A percentile compares a stretch with the other conserved stretches of the same genome.
Conservation (phyloP, 441 rosid species). For the Sinapis alba region DNA sequence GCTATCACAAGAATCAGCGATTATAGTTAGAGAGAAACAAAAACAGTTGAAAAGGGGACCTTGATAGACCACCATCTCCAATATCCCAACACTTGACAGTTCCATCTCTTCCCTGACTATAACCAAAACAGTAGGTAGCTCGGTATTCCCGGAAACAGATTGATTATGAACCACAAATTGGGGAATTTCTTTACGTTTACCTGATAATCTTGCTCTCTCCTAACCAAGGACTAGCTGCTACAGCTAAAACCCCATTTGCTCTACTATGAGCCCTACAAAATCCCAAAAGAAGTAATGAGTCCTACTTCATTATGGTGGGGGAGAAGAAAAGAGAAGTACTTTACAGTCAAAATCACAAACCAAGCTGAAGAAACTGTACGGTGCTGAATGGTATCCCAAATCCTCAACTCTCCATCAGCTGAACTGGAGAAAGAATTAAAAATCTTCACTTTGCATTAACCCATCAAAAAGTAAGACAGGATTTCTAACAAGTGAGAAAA, state of each 20-base stretch:
- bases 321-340: not conserved
- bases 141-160: not conserved
- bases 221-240: conserved; percentile 57
- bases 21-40: too few species aligned
- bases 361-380: conserved; percentile 74
- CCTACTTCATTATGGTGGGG: not conserved
- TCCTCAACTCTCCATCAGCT: conserved; percentile 84
- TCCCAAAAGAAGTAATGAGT: conserved; percentile 8
- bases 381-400: conserved; percentile 79
- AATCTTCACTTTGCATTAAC: conserved; percentile 16
- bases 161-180: not conserved
- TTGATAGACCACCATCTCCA: conserved; percentile 78
- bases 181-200: conserved; percentile 33
- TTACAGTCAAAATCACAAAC: conserved; percentile 36
- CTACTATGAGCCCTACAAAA: conserved; percentile 77
- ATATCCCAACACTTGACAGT: conserved; percentile 90
- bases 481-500: not conserved
- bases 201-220: conserved; percentile 75
- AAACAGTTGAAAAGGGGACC: conserved; percentile 43
- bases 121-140: conserved; percentile 1
- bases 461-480: not conserved
- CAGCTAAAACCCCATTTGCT: conserved; percentile 78
- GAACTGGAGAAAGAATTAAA: conserved; percentile 55
- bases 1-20: not conserved
- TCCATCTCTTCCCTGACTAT: conserved; percentile 95